Conservation (phyloP, 371 early-diverging fungal species). For the Rhizopus delemar region DNA sequence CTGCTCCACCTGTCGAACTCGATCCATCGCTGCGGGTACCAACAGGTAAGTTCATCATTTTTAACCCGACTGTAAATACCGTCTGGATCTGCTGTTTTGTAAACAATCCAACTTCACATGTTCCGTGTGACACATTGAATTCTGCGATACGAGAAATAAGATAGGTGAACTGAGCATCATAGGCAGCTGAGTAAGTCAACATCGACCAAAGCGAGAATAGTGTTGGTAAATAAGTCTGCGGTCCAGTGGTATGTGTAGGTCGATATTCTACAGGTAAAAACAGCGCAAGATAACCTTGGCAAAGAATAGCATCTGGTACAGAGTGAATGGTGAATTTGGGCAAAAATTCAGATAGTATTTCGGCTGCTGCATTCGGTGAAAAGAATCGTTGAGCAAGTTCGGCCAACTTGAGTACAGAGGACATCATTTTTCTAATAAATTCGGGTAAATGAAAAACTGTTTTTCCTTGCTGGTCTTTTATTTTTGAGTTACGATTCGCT, state of each 20-base stretch:
- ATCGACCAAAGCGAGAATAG: conserved; percentile 81
- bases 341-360: conserved; percentile 74
- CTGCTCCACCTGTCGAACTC: conserved; percentile 32
- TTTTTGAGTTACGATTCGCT: conserved; percentile 52
- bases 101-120: conserved; percentile 53
- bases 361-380: conserved; percentile 59
- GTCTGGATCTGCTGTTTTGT: conserved; percentile 66
- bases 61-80: conserved; percentile 70
- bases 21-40: conserved; percentile 61
- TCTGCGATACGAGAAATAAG: conserved; percentile 71
- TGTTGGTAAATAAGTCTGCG: conserved; percentile 75
- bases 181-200: conserved; percentile 54
- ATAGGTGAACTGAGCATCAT: conserved; percentile 68
- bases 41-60: conserved; percentile 79
- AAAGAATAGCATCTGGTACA: conserved; percentile 50
- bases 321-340: conserved; percentile 66
- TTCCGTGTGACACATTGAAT: conserved; percentile 44
- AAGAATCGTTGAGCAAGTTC: conserved; percentile 64
- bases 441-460: background rate
- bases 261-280: conserved; percentile 58
- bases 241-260: conserved; percentile 34
- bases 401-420: conserved; percentile 31
- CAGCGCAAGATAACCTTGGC: conserved; percentile 60
- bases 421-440: conserved; percentile 36
- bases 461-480: background rate